Evolutionary conservation across 2,329 filamentous ascomycete species (phyloP).

Genomic region (Trichoderma sp.): DNA sequence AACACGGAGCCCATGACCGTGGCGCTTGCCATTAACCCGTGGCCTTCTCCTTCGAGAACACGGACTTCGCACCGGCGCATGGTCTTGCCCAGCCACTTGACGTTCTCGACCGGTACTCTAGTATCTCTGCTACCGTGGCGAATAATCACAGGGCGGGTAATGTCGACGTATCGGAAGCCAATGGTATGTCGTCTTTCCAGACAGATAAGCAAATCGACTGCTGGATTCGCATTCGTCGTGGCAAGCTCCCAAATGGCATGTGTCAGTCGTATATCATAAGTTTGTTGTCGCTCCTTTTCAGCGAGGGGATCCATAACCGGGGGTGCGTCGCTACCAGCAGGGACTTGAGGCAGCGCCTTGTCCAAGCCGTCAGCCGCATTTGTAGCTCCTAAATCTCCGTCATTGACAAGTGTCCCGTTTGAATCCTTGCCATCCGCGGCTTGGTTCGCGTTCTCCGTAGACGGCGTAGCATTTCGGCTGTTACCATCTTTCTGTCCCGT

Average conservation of each 20-base stretch:
- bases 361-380: slow-evolving; percentile 49
- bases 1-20: slow-evolving; percentile 91
- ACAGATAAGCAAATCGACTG: slow-evolving; percentile 88
- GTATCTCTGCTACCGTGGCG: slow-evolving; percentile 91
- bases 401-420: slow-evolving; percentile 24
- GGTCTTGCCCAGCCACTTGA: slow-evolving; percentile 87
- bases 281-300: slow-evolving; percentile 68
- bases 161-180: slow-evolving; percentile 95
- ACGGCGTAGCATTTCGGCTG: slow-evolving; percentile 36
- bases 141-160: slow-evolving; percentile 85
- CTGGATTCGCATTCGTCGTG: slow-evolving; percentile 87
- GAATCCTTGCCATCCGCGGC: slow-evolving; percentile 29
- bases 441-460: slow-evolving; percentile 43
- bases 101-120: slow-evolving; percentile 90
- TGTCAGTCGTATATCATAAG: slow-evolving; percentile 82
- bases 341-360: slow-evolving; percentile 37
- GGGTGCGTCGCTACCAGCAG: slow-evolving; percentile 34
- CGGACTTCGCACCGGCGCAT: slow-evolving; percentile 93
- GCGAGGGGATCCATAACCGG: slow-evolving; percentile 57
- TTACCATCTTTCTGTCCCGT: slow-evolving; percentile 40
- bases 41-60: slow-evolving; percentile 85
- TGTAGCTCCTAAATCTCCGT: slow-evolving; percentile 25
- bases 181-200: slow-evolving; percentile 87
- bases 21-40: slow-evolving; percentile 93
- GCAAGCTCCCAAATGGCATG: slow-evolving; percentile 93